Evolutionary conservation across 176 grass and related monocot species (phyloP), one percentile per base, ranked within the genome.

Genomic region (Musa beccarii): DNA sequence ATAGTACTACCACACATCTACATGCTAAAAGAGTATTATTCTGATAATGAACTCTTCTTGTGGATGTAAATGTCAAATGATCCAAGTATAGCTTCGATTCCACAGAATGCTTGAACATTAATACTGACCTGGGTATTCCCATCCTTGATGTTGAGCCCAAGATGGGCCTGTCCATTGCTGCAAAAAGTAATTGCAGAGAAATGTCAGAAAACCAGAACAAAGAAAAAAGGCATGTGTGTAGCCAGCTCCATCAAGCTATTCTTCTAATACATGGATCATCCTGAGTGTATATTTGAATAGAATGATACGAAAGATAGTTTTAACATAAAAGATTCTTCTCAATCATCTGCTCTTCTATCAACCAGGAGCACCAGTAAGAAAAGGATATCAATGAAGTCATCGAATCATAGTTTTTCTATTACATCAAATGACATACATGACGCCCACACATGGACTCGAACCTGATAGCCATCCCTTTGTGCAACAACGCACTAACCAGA

Each of bases 91-190:
- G 53, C 21, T 14, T 23, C 1, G 8, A 53, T 54, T 71, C 10
- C 1, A 2, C 29, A 34, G 3, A 29, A 28, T 2, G 2, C 1
- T 51, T 17, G 57, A 9, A 57, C 9, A 6, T 20, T 74, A 74
- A 28, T 20, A 59, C 86, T 76, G 59, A 92, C 89, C 89, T 84
- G 81, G 7, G 68, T 92, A 92, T 86, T 81, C 79, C 79, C 69
- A 81, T 65, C 83, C 86, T 82, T 88, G 83, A 76, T 81, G 68
- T 29, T 86, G 86, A 29, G 83, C 19, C 86, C 89, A 92, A 51
- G 86, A 78, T 49, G 53, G 86, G 73, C 83, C 79, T 49, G 68
- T n/a, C 89, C 89, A 92, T 12, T 67, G 81, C 89, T 92, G 65
- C 54, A 86, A 80, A 81, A 84, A 86, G 76, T 29, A 51, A 75